phyloP scores from a whole-genome alignment of 495 filamentous ascomycete species.

The Penicillium odoratum region DNA sequence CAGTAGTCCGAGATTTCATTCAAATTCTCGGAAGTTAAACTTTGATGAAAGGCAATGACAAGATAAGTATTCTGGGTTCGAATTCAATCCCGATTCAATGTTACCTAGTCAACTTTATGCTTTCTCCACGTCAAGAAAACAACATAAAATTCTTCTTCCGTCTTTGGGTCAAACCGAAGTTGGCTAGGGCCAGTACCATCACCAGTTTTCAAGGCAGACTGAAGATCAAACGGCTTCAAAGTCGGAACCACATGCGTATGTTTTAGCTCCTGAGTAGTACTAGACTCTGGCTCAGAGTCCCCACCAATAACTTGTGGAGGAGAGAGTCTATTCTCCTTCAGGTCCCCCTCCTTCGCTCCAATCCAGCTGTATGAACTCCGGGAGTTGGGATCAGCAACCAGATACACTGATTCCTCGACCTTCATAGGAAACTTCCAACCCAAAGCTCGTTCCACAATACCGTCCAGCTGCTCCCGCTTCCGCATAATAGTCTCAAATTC shows the following conservation, averaged over 20 bases:
- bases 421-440: conserved; percentile 16
- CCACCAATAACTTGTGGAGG: neutral
- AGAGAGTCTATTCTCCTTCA: neutral
- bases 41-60: too few relatives aligned
- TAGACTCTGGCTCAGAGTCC: neutral
- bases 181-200: neutral
- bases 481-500: conserved; percentile 19
- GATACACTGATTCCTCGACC: neutral
- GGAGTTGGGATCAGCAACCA: conserved; percentile 9
- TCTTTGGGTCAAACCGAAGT: too few relatives aligned
- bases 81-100: too few relatives aligned
- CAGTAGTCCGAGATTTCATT: too few relatives aligned
- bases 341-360: conserved; percentile 12
- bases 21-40: too few relatives aligned
- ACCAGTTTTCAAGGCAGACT: neutral
- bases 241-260: neutral
- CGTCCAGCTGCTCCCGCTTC: conserved; percentile 17
- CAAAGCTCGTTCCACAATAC: conserved; percentile 9
- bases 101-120: neutral
- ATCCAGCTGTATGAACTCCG: conserved; percentile 12
- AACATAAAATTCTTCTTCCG: conserved; percentile 2
- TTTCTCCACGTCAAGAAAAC: conserved; percentile 14
- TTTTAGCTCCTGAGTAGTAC: neutral
- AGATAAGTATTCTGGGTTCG: too few relatives aligned
- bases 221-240: neutral